Conservation (phyloP, 441 rosid species). For the Sinapis alba region DNA sequence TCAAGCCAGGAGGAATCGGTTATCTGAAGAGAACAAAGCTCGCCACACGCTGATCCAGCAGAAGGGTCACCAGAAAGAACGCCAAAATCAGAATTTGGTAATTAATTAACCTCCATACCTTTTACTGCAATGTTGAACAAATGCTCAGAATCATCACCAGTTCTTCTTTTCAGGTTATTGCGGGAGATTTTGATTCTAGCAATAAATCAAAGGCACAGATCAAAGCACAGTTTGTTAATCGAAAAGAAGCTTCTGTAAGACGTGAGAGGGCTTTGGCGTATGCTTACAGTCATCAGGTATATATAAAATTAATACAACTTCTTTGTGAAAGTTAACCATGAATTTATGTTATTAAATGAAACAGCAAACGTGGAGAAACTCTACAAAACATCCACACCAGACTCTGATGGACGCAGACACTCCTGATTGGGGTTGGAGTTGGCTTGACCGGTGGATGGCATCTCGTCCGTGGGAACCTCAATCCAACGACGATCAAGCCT, state of each 20-base stretch:
- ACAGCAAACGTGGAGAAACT: slow-evolving; percentile 44
- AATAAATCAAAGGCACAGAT: slow-evolving; percentile 66
- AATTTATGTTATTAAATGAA: background rate
- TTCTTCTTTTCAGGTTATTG: slow-evolving; percentile 36
- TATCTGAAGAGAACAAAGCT: slow-evolving; percentile 82
- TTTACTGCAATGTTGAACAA: background rate
- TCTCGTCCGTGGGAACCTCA: slow-evolving; percentile 43
- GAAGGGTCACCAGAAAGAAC: slow-evolving; percentile 60
- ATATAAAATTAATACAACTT: background rate
- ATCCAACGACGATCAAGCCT: slow-evolving; percentile 25
- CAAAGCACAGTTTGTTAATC: slow-evolving; percentile 49
- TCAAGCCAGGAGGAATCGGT: slow-evolving; percentile 66
- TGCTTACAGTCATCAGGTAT: slow-evolving; percentile 91
- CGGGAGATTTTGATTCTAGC: slow-evolving; percentile 68
- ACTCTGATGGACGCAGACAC: slow-evolving; percentile 35
- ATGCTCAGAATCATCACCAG: background rate
- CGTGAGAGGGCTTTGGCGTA: slow-evolving; percentile 95
- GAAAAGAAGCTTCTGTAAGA: slow-evolving; percentile 84
- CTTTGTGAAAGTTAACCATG: background rate
- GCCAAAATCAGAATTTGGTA: slow-evolving; percentile 54
- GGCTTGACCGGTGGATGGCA: slow-evolving; percentile 44
- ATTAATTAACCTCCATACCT: slow-evolving; percentile 2
- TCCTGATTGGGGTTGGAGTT: slow-evolving; percentile 44
- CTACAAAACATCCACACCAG: slow-evolving; percentile 40
- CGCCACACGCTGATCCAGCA: slow-evolving; percentile 75